These are phyloP conservation scores for Bolboschoenoplectus hybrid DNA, from an alignment of 202 grass and related monocot genomes.

Conservation along the genomic window DNA sequence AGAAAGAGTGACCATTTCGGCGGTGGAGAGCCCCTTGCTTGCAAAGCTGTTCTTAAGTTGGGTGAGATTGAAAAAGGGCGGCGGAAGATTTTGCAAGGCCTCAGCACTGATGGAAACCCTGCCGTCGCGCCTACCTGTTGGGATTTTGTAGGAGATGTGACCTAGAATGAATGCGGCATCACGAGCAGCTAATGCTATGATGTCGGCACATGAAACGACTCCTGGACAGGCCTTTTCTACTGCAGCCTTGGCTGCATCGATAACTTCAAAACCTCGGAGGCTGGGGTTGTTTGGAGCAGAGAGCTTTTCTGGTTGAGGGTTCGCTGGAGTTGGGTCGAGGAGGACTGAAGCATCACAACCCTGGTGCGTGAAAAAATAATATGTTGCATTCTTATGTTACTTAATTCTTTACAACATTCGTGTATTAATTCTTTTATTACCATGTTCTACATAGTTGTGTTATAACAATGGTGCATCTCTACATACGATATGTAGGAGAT, in stretches of 20 bases:
- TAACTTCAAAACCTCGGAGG: conserved; percentile 58
- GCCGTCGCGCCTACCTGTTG: conserved; percentile 48
- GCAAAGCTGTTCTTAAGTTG: conserved; percentile 42
- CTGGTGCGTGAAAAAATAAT: background rate
- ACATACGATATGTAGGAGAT: too few species aligned
- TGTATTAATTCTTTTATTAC: background rate
- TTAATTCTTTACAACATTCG: background rate
- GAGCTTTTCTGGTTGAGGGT: conserved; percentile 40
- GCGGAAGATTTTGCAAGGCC: conserved; percentile 43
- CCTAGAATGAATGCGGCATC: conserved; percentile 54
- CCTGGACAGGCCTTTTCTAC: conserved; percentile 35
- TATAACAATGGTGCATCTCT: background rate
- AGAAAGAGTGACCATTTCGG: conserved; percentile 58
- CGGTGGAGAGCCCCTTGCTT: conserved; percentile 29
- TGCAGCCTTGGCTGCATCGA: conserved; percentile 51
- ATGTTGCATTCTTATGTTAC: background rate
- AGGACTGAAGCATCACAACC: conserved; percentile 66
- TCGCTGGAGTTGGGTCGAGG: conserved; percentile 43
- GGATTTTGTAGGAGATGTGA: conserved; percentile 42
- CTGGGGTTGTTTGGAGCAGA: conserved; percentile 44
- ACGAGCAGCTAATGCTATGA: conserved; percentile 58
- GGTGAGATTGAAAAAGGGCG: conserved; percentile 42
- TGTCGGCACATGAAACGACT: conserved; percentile 65
- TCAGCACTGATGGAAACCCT: conserved; percentile 42
- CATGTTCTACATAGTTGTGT: background rate